These are phyloP conservation scores for Syzygium grande DNA, from an alignment of 345 rosid species.

Conservation along the genomic window DNA sequence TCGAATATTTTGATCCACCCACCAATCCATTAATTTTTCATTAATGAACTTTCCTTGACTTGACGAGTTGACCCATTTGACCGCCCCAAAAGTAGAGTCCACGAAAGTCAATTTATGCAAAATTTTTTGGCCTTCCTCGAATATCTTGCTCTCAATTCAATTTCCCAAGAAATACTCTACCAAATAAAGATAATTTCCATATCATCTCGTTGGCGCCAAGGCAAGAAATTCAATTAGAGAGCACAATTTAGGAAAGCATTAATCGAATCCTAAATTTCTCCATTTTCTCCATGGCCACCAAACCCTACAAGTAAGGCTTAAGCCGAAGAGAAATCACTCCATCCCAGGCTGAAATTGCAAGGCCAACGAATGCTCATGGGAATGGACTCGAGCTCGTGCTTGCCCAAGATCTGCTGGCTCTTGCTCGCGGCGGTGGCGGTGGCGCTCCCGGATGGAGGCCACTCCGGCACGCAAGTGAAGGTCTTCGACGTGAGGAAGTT, in stretches of 20 bases:
- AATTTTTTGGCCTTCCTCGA: neutral
- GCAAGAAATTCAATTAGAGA: neutral
- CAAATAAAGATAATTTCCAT: neutral
- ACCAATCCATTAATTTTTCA: no score
- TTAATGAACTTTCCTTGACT: neutral
- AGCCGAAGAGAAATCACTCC: neutral
- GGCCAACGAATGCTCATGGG: neutral
- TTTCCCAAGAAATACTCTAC: neutral
- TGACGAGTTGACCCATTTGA: neutral
- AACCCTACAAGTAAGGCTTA: neutral
- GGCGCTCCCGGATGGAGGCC: neutral
- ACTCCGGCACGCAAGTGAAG: neutral
- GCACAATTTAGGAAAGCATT: neutral
- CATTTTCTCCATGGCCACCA: neutral
- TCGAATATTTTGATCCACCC: no score
- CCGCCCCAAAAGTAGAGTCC: no score
- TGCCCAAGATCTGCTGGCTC: neutral
- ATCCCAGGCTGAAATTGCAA: neutral
- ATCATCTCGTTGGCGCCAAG: neutral
- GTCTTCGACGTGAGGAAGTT: constrained; percentile 6
- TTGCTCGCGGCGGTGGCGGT: neutral
- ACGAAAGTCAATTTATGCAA: no score
- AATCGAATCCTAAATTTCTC: neutral
- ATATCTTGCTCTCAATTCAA: no score
- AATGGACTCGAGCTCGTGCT: neutral